Conservation (phyloP, 148 eudicot species). For the Beta vulgaris region DNA sequence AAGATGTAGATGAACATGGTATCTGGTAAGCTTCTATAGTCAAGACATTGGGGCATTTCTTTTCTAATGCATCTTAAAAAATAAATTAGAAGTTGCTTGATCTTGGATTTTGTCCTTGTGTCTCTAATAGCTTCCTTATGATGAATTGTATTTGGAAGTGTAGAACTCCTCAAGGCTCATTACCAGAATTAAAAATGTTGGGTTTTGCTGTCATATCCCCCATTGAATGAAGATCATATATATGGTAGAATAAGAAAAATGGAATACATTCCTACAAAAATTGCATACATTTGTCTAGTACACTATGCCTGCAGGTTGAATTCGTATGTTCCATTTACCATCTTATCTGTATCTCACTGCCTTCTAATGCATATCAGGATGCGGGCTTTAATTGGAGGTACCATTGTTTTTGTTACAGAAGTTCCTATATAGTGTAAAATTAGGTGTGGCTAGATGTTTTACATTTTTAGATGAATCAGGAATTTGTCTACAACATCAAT, state of each 20-base stretch:
- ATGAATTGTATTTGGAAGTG: background rate
- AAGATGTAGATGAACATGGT: conserved; percentile 36
- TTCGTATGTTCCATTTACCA: too few species aligned
- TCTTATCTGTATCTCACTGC: too few species aligned
- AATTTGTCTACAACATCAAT: too few species aligned
- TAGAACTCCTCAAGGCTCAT: background rate
- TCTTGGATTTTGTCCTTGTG: background rate
- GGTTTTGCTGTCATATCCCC: too few species aligned
- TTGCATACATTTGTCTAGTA: too few species aligned
- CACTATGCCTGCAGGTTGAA: too few species aligned
- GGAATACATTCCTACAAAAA: too few species aligned
- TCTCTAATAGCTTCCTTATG: background rate
- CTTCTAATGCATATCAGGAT: too few species aligned
- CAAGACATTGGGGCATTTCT: background rate
- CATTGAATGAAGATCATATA: too few species aligned
- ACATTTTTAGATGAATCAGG: too few species aligned
- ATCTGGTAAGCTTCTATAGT: conserved; percentile 48
- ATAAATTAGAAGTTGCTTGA: background rate
- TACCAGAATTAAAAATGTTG: too few species aligned
- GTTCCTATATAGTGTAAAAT: background rate
- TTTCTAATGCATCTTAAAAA: background rate
- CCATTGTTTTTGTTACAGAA: background rate
- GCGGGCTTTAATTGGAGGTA: background rate
- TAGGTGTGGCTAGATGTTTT: background rate
- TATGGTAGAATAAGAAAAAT: too few species aligned